Percentiles rank a stretch among this genome's conserved stretches.
phyloP scores from a whole-genome alignment of 306 rosid species.

The Cyamopsis tetragonoloba region DNA sequence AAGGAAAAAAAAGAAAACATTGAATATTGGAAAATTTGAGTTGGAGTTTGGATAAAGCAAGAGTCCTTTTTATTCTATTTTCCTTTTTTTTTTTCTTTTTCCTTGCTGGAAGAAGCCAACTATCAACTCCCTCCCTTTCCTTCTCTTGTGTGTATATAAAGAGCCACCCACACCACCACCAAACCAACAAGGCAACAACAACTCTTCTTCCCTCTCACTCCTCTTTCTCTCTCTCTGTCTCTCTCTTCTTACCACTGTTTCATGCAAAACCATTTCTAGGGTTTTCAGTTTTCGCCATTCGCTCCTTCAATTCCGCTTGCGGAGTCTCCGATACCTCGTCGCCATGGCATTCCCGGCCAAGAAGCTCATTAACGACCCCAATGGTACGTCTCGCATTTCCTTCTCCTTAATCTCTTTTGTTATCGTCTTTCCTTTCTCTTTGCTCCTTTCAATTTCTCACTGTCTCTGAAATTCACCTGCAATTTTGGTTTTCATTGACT shows the following conservation, averaged over 20 bases:
- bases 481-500: background rate
- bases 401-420: background rate
- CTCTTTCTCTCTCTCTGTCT: background rate
- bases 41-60: conserved; percentile 20
- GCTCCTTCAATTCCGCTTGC: background rate
- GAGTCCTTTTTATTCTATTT: background rate
- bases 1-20: background rate
- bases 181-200: conserved; percentile 31
- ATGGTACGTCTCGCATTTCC: conserved; percentile 38
- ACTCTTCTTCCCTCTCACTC: conserved; percentile 23
- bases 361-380: conserved; percentile 87
- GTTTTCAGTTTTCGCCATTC: conserved; percentile 31
- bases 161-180: conserved; percentile 29
- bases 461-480: background rate
- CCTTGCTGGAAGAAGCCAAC: conserved; percentile 31
- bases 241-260: conserved; percentile 20
- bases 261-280: conserved; percentile 57
- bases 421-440: no score
- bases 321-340: background rate
- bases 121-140: conserved; percentile 40
- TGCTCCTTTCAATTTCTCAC: background rate
- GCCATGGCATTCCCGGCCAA: conserved; percentile 68
- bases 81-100: background rate
- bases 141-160: conserved; percentile 21
- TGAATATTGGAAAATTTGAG: no score